Conservation (phyloP, 495 filamentous ascomycete genomes). For the Cercophora samala region DNA sequence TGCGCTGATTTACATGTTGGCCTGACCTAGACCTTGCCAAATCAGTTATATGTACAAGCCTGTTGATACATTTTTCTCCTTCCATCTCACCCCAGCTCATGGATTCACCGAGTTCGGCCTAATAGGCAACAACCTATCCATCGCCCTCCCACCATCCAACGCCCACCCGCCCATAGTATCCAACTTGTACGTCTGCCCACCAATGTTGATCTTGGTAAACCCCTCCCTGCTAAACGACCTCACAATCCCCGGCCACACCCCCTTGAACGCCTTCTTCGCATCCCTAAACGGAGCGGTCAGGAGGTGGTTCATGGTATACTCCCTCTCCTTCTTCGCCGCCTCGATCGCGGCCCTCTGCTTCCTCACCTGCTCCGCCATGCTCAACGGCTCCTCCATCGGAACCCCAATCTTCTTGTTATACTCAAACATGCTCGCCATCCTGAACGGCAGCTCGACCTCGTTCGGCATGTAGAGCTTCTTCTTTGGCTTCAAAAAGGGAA, state of each 20-base stretch:
- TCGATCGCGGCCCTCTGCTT: constrained; percentile 29
- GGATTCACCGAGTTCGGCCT: constrained; percentile 33
- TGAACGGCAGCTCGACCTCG: constrained; percentile 38
- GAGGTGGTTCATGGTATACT: constrained; percentile 46
- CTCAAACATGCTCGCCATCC: constrained; percentile 31
- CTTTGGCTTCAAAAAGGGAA: constrained; percentile 38
- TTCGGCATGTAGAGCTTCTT: constrained; percentile 34
- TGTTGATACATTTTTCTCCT: not conserved
- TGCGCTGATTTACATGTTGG: no score
- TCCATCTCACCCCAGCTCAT: not conserved
- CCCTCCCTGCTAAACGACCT: constrained; percentile 47
- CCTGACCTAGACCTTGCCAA: no score
- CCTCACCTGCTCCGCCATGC: constrained; percentile 25
- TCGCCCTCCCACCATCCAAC: constrained; percentile 48
- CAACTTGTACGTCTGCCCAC: constrained; percentile 44
- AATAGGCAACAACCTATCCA: constrained; percentile 46
- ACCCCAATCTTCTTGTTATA: not conserved
- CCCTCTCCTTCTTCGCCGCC: constrained; percentile 32
- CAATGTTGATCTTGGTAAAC: constrained; percentile 41
- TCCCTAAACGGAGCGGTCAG: constrained; percentile 52
- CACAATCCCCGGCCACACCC: constrained; percentile 33
- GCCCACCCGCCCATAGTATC: constrained; percentile 50
- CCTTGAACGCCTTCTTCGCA: constrained; percentile 28
- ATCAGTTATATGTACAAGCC: not conserved
- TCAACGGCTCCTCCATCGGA: constrained; percentile 13